phyloP scores from a whole-genome alignment of 2,329 filamentous ascomycete species.

The Hypoxylon sp. region DNA sequence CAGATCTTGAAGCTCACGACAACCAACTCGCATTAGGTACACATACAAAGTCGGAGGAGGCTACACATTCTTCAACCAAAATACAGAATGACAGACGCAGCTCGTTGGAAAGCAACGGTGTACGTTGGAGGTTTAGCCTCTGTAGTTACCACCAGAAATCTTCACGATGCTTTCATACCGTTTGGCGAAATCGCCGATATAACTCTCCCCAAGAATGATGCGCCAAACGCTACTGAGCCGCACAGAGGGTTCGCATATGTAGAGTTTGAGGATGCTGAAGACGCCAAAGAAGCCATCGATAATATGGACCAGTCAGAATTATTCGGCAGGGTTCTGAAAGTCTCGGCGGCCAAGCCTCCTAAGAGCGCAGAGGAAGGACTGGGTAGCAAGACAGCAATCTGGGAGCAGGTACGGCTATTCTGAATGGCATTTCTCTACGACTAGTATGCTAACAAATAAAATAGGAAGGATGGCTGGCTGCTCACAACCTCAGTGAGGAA shows the following conservation, averaged over 20 bases:
- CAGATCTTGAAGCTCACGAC: constrained; percentile 13
- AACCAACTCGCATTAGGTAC: constrained; percentile 24
- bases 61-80: neutral
- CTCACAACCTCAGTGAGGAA: constrained; percentile 87
- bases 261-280: constrained; percentile 87
- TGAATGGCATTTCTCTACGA: constrained; percentile 13
- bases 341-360: constrained; percentile 90
- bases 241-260: constrained; percentile 97
- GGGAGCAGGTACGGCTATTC: constrained; percentile 84
- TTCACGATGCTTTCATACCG: constrained; percentile 93
- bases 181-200: constrained; percentile 97
- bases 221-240: constrained; percentile 79
- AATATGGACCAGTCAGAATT: constrained; percentile 99
- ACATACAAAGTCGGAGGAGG: constrained; percentile 13
- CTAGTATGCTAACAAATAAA: constrained; percentile 42
- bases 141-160: constrained; percentile 78
- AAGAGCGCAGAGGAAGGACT: constrained; percentile 90
- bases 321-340: constrained; percentile 91
- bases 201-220: constrained; percentile 88
- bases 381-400: constrained; percentile 92
- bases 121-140: constrained; percentile 91
- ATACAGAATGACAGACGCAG: constrained; percentile 79
- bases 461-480: constrained; percentile 92
- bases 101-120: constrained; percentile 89
- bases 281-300: constrained; percentile 95